Conservation (phyloP, 2,329 filamentous ascomycete species). For the Neofusicoccum cordaticola region DNA sequence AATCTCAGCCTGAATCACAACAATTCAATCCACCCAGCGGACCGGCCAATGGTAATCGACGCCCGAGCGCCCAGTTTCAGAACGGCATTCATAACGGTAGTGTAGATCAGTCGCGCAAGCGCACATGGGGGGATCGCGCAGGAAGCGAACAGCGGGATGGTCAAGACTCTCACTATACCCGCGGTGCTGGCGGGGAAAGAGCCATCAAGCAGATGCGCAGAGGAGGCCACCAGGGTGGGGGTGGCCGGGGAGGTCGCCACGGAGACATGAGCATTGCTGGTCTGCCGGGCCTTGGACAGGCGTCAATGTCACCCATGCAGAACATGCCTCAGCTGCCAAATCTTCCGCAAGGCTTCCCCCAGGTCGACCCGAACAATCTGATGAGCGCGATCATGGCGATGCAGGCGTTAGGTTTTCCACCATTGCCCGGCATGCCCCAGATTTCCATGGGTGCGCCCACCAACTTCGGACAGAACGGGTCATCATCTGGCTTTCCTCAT, state of each 20-base stretch:
- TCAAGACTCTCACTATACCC: conserved; percentile 39
- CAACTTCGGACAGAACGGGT: conserved; percentile 7
- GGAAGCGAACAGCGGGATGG: conserved; percentile 42
- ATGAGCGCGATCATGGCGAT: conserved; percentile 62
- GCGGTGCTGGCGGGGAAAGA: conserved; percentile 35
- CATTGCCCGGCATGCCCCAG: conserved; percentile 45
- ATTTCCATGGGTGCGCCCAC: conserved; percentile 32
- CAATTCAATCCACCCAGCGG: conserved; percentile 26
- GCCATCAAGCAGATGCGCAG: conserved; percentile 61
- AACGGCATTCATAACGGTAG: conserved; percentile 19
- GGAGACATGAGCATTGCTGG: conserved; percentile 18
- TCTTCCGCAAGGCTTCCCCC: conserved; percentile 46
- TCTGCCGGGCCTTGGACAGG: conserved; percentile 19
- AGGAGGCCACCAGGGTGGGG: conserved; percentile 31
- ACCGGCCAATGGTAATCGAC: conserved; percentile 21
- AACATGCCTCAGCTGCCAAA: conserved; percentile 36
- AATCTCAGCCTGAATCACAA: conserved; percentile 27
- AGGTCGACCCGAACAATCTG: conserved; percentile 59
- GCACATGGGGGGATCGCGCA: conserved; percentile 55
- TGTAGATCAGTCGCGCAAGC: conserved; percentile 50
- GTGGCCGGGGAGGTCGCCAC: conserved; percentile 11
- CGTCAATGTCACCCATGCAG: conserved; percentile 34
- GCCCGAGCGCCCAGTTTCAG: conserved; percentile 20
- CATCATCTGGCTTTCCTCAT: conserved; percentile 20
- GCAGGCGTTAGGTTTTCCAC: conserved; percentile 51